Conservation (phyloP, 345 rosid species). For the Geranium rotundifolium region DNA sequence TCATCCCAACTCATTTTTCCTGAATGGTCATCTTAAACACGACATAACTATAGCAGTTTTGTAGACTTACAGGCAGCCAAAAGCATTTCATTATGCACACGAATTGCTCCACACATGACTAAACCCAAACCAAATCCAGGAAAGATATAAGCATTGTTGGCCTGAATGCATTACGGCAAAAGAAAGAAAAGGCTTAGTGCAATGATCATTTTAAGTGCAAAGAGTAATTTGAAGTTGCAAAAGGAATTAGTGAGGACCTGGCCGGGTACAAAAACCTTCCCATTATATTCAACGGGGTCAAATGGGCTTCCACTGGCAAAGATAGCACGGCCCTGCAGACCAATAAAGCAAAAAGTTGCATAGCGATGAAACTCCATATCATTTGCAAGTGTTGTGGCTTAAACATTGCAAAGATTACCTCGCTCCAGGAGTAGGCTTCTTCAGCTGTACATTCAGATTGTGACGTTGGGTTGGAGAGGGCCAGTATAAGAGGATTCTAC, state of each 20-base stretch:
- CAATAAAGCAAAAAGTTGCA: no score
- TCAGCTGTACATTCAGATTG: slow-evolving; percentile 96
- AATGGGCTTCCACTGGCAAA: slow-evolving; percentile 98
- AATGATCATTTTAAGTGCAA: not conserved
- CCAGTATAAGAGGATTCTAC: slow-evolving; percentile 87
- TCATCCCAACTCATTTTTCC: no score
- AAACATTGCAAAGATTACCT: slow-evolving; percentile 3
- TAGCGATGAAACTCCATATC: no score
- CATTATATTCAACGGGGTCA: slow-evolving; percentile 59
- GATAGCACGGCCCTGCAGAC: slow-evolving; percentile 62
- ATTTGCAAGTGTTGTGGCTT: no score
- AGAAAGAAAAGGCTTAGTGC: not conserved
- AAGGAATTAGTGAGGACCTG: slow-evolving; percentile 35
- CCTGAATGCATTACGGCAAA: slow-evolving; percentile 28
- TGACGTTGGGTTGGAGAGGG: slow-evolving; percentile 93
- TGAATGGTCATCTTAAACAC: no score
- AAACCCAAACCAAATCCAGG: slow-evolving; percentile 92
- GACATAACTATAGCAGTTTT: not conserved
- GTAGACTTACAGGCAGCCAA: slow-evolving; percentile 85
- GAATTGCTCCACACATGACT: slow-evolving; percentile 83
- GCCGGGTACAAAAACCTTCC: slow-evolving; percentile 63
- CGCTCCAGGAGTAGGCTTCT: slow-evolving; percentile 87
- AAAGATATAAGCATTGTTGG: slow-evolving; percentile 92
- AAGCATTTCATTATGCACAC: slow-evolving; percentile 91
- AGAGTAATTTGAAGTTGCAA: slow-evolving; percentile 2